Evolutionary conservation across 441 rosid species (phyloP), one percentile per base, ranked within the genome.

Genomic region (Gossypium gossypioides): DNA sequence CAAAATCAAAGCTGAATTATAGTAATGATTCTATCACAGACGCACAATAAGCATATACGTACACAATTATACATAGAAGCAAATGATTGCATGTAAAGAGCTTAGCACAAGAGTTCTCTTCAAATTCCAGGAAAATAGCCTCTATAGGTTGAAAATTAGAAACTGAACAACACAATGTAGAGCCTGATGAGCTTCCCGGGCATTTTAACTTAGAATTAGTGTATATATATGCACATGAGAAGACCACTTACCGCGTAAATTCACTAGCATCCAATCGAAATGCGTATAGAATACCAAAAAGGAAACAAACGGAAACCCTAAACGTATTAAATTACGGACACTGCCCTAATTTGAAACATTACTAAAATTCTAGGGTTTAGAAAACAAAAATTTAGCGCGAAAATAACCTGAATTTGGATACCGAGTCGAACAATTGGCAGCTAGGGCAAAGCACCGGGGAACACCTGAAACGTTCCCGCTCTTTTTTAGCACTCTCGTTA

Each of bases 401-500:
- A 67, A 82, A 76, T 76, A 82, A 89, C 95, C 93, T 86, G 86
- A 89, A 86, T 82, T 82, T 70, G 72, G 68, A 72, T 70, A 76
- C 57, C 29, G 75, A 75, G 74, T 18, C 25, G 37, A 55, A 65
- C 44, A 79, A 79, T 80, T 69, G 71, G 74, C 57, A 78, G 83
- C 80, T 84, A 84, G 86, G 88, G 86, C 87, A 80, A 76, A 71
- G 56, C 77, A 72, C 71, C 58, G 60, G 69, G 46, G 56, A 71
- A 60, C 73, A 73, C 70, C 67, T 62, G 68, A 76, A 57, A 84
- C 72, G 68, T 32, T 52, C 63, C 62, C 50, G 59, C 67, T 58
- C 25, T 22, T 46, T 40, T 44, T 24, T 21, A 42, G 24, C 55
- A 70, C 58, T 42, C 40, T 18, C 29, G 15, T 7, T 59, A 10